Conservation (phyloP, 2,329 filamentous ascomycete genomes). For the Fusarium chaquense region DNA sequence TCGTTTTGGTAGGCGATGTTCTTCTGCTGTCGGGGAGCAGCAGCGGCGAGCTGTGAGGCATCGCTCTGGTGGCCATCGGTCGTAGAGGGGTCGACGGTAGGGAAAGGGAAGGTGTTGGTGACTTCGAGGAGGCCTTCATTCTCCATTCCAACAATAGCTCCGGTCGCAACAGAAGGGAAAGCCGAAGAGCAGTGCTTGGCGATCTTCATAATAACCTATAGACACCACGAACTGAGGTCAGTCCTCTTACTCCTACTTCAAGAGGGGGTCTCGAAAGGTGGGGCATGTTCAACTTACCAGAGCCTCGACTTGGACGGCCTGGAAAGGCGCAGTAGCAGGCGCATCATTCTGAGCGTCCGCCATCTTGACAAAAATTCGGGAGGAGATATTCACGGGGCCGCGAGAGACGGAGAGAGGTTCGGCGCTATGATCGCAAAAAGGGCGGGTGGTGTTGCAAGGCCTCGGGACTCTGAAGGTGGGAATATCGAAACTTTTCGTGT, state of each 20-base stretch:
- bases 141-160: slow-evolving; percentile 94
- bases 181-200: slow-evolving; percentile 92
- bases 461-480: slow-evolving; percentile 49
- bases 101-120: slow-evolving; percentile 96
- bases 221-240: slow-evolving; percentile 39
- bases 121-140: slow-evolving; percentile 83
- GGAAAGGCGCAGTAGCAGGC: slow-evolving; percentile 68
- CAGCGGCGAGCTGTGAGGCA: slow-evolving; percentile 80
- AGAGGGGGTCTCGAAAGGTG: slow-evolving; percentile 50
- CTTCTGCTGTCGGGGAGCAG: slow-evolving; percentile 91
- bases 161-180: slow-evolving; percentile 91
- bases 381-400: slow-evolving; percentile 42
- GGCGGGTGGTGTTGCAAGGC: slow-evolving; percentile 47
- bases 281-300: slow-evolving; percentile 72
- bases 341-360: slow-evolving; percentile 70
- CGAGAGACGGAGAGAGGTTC: slow-evolving; percentile 43
- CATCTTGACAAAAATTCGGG: slow-evolving; percentile 60
- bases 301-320: slow-evolving; percentile 93
- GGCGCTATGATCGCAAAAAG: slow-evolving; percentile 45
- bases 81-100: slow-evolving; percentile 78
- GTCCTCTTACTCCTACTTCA: slow-evolving; percentile 40
- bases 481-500: slow-evolving; percentile 60
- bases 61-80: slow-evolving; percentile 81
- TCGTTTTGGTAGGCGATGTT: slow-evolving; percentile 91
- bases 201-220: slow-evolving; percentile 96